These are phyloP conservation scores for Luzula sylvatica DNA, from an alignment of 176 grass and related monocot species.

Conservation along the genomic window DNA sequence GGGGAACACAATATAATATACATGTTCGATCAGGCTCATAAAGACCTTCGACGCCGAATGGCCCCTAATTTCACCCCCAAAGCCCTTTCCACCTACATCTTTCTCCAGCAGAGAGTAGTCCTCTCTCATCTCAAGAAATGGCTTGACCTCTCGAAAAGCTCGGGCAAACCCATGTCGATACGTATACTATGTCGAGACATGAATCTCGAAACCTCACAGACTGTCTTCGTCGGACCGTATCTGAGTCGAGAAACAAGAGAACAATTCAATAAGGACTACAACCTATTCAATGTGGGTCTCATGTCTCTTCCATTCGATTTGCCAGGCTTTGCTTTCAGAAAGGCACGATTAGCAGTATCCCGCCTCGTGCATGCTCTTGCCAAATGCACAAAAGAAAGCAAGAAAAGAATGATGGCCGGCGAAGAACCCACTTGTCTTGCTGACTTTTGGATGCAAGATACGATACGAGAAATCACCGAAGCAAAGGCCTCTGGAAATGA, in stretches of 20 bases:
- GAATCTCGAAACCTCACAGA: slow-evolving; percentile 92
- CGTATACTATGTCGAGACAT: slow-evolving; percentile 70
- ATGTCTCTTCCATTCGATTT: slow-evolving; percentile 77
- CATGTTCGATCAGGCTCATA: slow-evolving; percentile 78
- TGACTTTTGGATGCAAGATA: slow-evolving; percentile 85
- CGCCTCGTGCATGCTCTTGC: slow-evolving; percentile 49
- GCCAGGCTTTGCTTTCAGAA: slow-evolving; percentile 69
- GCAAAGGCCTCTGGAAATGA: slow-evolving; percentile 13
- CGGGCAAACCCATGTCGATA: slow-evolving; percentile 18
- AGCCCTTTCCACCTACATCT: slow-evolving; percentile 59
- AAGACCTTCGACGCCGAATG: slow-evolving; percentile 72
- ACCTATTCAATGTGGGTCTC: slow-evolving; percentile 69
- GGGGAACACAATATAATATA: slow-evolving; percentile 90
- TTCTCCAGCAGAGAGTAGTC: slow-evolving; percentile 64
- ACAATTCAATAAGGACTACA: slow-evolving; percentile 55
- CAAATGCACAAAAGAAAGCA: slow-evolving; percentile 41
- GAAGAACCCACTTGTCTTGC: slow-evolving; percentile 59
- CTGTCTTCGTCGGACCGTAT: slow-evolving; percentile 71
- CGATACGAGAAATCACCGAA: slow-evolving; percentile 39
- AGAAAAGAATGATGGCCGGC: slow-evolving; percentile 41
- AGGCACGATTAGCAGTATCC: slow-evolving; percentile 45
- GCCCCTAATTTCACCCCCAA: slow-evolving; percentile 67
- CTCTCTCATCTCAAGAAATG: slow-evolving; percentile 36
- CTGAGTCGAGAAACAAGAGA: slow-evolving; percentile 30
- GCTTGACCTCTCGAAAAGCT: slow-evolving; percentile 17